Evolutionary conservation across 306 rosid genomes (phyloP), one percentile per base, ranked within the genome.

Genomic region (Acmispon strigosus): DNA sequence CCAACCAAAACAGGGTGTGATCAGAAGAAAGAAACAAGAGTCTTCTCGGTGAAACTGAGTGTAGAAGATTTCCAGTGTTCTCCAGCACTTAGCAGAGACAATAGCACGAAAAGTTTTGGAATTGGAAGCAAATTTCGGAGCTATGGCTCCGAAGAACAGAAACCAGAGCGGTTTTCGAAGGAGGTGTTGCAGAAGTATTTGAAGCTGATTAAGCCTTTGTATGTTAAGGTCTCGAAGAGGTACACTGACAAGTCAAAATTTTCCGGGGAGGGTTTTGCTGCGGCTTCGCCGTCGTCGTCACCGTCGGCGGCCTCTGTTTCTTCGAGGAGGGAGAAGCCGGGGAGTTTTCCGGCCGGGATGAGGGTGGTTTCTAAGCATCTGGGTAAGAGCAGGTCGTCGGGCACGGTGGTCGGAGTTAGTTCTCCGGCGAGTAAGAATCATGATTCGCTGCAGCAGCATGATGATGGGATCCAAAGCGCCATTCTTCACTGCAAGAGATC

Each of bases 401-500:
- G 88, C 8, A 57, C 82, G 49, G 73, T 36, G 1, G 4, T 52
- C 54, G 86, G 82, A 51, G 70, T 50, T 4, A 50, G 79, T 61
- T 68, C 81, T 29, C 83, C 87, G 57, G 82, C 78, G 53, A 86
- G 73, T 13, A 81, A 83, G 75, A 84, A 88, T 68, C 88, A 90
- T 54, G 98, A 94, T 55, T 85, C 98, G 44, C 75, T 90, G 57
- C 59, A 72, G 75, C 83, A 72, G 62, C 98, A 94, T 11, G 65
- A 87, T 45, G 97, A 90, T 81, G 98, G 97, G 20, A 94, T 94
- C 6, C 95, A 94, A 70, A 80, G 98, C 50, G 98, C 98, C 66
- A 94, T 94, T 61, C 80, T 94, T 15, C 97, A 94, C 68, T 94
- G 98, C 92, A 94, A 94, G 75, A 84, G 83, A 37, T 94, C 98